Base-by-base conservation (phyloP, 2,329 filamentous ascomycete species). In the Penicillium sp. region DNA sequence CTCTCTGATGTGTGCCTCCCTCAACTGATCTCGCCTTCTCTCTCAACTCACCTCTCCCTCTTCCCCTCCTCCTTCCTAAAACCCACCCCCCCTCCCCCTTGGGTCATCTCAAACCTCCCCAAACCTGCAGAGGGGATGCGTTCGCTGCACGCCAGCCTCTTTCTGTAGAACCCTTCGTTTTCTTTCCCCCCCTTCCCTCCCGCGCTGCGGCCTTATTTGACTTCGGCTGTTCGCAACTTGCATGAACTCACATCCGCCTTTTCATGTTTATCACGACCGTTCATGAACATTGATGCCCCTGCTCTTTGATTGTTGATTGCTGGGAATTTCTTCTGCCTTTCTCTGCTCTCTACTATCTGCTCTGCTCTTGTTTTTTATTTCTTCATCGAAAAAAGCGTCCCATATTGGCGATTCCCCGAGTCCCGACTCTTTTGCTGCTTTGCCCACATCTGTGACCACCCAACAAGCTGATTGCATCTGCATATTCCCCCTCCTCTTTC, bases 211-310 rank as follows among this genome's bases (percentile, higher is more conserved):
- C 56, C 64, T 60, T 64, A 61, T 64, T 66, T 64, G 57, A 59
- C 57, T 37, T 38, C 38, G 48, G 49, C 42, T 57, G 45, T 47
- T 37, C n/a, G 47, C 47, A 58, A 56, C 55, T 62, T 55, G 45
- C 49, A 43, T 58, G 55, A 59, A 61, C 48, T 45, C 43, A 47
- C 52, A 55, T 47, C 41, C 52, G 31, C 52, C 55, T 35, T 54
- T 57, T 53, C 35, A 55, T 56, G 54, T 65, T 63, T 61, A 45
- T 67, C 59, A 72, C 69, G 72, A 74, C 72, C 70, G 66, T 73
- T 70, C 69, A 74, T 71, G 72, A 75, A 75, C 67, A 69, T 57
- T 64, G 60, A 65, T 66, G 66, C 65, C 54, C 54, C 58, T 61
- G 54, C 34, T 43, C 47, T 61, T 48, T 53, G 51, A 53, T 43